Evolutionary conservation across 2,329 filamentous ascomycete species (phyloP).

Genomic region (Aspergillus arachidicola): DNA sequence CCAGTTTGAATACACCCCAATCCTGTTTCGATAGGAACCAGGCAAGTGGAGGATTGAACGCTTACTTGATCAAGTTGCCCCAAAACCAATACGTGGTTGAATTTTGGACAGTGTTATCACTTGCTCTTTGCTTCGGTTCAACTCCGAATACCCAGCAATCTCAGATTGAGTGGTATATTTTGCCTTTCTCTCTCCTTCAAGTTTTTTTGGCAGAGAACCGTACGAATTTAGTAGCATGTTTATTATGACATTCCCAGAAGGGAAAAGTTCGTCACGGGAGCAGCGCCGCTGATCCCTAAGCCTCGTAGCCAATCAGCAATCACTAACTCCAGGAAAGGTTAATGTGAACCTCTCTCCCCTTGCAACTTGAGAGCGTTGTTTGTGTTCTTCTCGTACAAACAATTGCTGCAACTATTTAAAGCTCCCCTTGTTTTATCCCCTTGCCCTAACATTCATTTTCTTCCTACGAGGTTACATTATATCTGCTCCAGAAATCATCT

Average conservation of each 20-base stretch:
- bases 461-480: not conserved
- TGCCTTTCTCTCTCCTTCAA: not conserved
- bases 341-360: constrained; percentile 23
- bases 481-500: not conserved
- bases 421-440: constrained; percentile 17
- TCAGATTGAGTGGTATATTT: not conserved
- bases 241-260: constrained; percentile 19
- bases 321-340: constrained; percentile 6
- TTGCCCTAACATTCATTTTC: constrained; percentile 3
- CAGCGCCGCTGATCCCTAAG: constrained; percentile 17
- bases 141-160: not conserved
- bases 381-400: constrained; percentile 15
- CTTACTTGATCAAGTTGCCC: not conserved
- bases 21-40: not conserved
- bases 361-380: constrained; percentile 14
- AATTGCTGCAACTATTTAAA: constrained; percentile 16
- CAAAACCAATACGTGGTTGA: not conserved
- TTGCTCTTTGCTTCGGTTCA: not conserved
- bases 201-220: not conserved
- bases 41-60: not conserved
- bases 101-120: not conserved
- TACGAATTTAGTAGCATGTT: constrained; percentile 18
- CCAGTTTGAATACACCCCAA: not conserved
- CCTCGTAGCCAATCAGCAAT: constrained; percentile 20
- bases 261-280: constrained; percentile 23